Base-by-base conservation (phyloP, 2,329 filamentous ascomycete genomes). In the Cercospora nicotianae region DNA sequence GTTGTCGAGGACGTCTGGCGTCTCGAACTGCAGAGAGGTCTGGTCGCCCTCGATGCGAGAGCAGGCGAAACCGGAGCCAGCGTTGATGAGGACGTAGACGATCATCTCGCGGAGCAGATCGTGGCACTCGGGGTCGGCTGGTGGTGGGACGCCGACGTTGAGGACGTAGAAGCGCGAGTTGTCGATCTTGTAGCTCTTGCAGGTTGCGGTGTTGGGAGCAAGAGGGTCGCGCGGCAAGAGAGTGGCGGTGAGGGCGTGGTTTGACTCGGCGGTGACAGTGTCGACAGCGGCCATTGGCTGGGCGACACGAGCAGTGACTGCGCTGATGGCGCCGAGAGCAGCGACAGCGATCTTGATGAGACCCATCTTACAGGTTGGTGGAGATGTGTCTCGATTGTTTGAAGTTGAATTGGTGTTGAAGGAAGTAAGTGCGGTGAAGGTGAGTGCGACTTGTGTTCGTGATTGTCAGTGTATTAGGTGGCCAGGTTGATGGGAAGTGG, bases 101-200 rank as follows among this genome's bases (percentile, higher is more conserved):
- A 55, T 28, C 48, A 55, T 55, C 23, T 55, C 48, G 12, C 23
- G 48, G 26, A 55, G 23, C 48, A 55, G 20, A 10, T 55, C 48
- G 23, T 28, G 48, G 23, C 48, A 55, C 23, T 55, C 48, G 23
- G 48, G 48, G 23, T 55, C 48, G 13, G 48, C 48, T 28, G 48
- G 48, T 55, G 48, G 48, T 55, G 48, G 48, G 13, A 55, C 48
- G 48, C 48, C 48, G 23, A 55, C 16, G 6, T 55, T 55, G 23
- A 55, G 23, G 48, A 26, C 26, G 48, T 55, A 55, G 48, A 28
- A 55, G 48, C 48, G 48, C 23, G 48, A 55, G 23, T 55, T 55
- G 23, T 55, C 48, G 23, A 55, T 55, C 48, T 55, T 55, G 48
- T 55, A 55, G 48, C 23, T 55, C 48, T 55, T 55, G 48, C 48